Evolutionary conservation across 2,329 filamentous ascomycete genomes (phyloP).

Genomic region (Metarhizium brunneum): DNA sequence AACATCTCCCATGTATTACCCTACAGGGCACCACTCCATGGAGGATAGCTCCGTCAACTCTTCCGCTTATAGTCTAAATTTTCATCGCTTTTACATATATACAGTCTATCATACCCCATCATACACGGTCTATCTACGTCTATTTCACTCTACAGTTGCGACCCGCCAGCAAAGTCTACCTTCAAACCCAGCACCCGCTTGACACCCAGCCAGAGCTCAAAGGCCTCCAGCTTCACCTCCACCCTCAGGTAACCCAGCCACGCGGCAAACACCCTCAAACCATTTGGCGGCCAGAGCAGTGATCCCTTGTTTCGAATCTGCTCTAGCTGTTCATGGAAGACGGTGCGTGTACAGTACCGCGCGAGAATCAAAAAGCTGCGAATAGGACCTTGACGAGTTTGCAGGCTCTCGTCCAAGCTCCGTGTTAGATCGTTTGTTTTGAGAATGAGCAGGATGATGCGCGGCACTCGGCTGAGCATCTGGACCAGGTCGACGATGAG

Average conservation of each 20-base stretch:
- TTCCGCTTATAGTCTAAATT: background rate
- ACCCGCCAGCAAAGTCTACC: conserved; percentile 15
- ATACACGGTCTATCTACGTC: background rate
- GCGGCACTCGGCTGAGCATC: conserved; percentile 77
- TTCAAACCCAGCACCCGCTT: conserved; percentile 37
- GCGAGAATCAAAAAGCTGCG: conserved; percentile 60
- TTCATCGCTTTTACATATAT: background rate
- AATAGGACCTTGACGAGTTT: conserved; percentile 60
- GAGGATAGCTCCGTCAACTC: background rate
- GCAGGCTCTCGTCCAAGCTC: conserved; percentile 82
- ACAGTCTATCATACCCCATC: background rate
- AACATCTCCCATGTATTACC: background rate
- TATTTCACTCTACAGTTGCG: conserved; percentile 11
- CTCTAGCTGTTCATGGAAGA: conserved; percentile 56
- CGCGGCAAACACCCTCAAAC: conserved; percentile 42
- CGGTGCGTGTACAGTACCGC: conserved; percentile 57
- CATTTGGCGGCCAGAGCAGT: conserved; percentile 49
- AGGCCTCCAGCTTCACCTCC: conserved; percentile 52
- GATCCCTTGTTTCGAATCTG: conserved; percentile 43
- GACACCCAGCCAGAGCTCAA: conserved; percentile 51
- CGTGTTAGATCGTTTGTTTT: conserved; percentile 97
- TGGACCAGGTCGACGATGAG: conserved; percentile 83
- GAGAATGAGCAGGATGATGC: conserved; percentile 87
- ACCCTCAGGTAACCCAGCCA: conserved; percentile 51
- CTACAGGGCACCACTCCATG: background rate